phyloP scores from a whole-genome alignment of 106 monocot species.

The Dioscorea zingiberensis region DNA sequence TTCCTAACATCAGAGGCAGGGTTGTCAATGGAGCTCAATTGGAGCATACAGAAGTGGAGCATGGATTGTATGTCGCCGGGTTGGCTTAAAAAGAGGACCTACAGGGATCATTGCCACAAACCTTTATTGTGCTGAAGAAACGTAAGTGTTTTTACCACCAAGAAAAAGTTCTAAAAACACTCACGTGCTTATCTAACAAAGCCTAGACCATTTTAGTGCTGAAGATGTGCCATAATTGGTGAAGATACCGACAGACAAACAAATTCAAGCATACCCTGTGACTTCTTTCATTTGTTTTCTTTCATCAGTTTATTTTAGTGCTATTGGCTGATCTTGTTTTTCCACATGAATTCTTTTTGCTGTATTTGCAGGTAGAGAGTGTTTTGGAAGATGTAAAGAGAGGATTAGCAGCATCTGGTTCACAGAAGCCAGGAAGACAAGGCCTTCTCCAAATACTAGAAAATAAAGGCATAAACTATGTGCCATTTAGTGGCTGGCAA shows the following conservation, averaged over 20 bases:
- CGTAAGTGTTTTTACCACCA: constrained; percentile 31
- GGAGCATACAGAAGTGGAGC: constrained; percentile 20
- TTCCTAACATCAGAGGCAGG: constrained; percentile 57
- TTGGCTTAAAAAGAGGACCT: constrained; percentile 98
- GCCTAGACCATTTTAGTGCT: no score
- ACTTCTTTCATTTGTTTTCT: no score
- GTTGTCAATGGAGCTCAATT: constrained; percentile 24
- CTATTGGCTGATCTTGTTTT: no score
- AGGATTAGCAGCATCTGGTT: constrained; percentile 17
- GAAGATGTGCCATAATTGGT: no score
- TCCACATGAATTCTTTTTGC: not conserved
- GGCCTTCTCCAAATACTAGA: constrained; percentile 63
- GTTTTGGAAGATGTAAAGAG: constrained; percentile 67
- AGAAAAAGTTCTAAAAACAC: not conserved
- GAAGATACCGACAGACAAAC: no score
- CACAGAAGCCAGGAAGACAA: constrained; percentile 55
- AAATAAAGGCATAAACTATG: constrained; percentile 40
- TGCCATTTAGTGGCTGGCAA: constrained; percentile 76
- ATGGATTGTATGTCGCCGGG: constrained; percentile 76
- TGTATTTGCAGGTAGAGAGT: constrained; percentile 52
- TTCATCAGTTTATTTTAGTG: no score
- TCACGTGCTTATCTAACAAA: not conserved
- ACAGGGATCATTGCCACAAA: constrained; percentile 92
- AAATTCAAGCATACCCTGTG: no score
- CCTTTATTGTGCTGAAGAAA: constrained; percentile 96